Evolutionary conservation across 2,329 filamentous ascomycete genomes (phyloP).

Genomic region (Macrophomina pseudophaseolina): DNA sequence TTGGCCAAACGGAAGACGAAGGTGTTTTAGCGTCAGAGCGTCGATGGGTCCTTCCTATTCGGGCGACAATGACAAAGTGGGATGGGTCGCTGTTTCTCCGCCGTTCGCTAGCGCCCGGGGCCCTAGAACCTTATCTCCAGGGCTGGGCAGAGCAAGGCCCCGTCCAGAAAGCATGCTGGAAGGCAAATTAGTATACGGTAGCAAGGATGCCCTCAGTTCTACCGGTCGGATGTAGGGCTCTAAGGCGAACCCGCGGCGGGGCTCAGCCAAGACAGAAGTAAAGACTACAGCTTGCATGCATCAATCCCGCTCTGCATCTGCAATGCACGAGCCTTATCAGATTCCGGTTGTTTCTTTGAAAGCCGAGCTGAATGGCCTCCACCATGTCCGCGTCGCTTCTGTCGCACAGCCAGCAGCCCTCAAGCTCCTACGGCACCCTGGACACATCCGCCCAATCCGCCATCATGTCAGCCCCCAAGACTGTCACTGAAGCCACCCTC

Average conservation of each 20-base stretch:
- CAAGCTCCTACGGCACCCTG: constrained; percentile 19
- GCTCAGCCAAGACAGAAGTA: neutral
- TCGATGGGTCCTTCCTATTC: neutral
- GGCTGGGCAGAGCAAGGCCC: no score
- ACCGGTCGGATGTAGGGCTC: neutral
- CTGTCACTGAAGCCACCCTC: neutral
- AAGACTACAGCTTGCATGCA: neutral
- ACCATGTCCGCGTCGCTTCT: constrained; percentile 1
- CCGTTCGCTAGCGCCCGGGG: neutral
- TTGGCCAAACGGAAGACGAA: no score
- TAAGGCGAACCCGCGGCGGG: neutral
- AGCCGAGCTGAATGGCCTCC: neutral
- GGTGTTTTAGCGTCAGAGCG: no score
- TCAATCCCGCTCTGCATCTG: neutral
- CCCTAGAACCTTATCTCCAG: no score
- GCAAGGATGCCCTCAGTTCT: no score
- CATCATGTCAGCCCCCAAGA: neutral
- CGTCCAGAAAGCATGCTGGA: no score
- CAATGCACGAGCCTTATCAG: constrained; percentile 4
- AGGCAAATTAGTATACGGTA: no score
- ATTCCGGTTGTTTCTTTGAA: neutral
- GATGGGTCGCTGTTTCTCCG: neutral
- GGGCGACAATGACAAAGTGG: neutral
- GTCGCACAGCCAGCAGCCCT: neutral
- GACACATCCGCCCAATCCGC: neutral